Conservation (phyloP, 495 filamentous ascomycete genomes). For the Polyplosphaeria fusca region DNA sequence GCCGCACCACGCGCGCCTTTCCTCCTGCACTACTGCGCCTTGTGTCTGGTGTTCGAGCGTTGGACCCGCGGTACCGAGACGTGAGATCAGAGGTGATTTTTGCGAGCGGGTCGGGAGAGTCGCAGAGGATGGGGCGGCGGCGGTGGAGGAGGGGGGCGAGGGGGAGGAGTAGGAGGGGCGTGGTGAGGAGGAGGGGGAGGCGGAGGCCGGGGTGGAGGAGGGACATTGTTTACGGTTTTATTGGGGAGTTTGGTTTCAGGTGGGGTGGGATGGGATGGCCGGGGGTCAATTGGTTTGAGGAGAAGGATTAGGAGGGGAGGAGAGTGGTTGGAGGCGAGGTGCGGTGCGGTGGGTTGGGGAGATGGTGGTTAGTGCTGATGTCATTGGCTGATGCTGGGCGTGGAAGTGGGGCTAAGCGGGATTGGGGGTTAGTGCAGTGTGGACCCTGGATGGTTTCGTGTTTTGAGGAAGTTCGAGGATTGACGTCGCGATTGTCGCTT, state of each 20-base stretch:
- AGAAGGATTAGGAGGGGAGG: background rate
- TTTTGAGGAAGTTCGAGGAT: background rate
- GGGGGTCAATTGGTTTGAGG: background rate
- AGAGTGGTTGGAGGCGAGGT: background rate
- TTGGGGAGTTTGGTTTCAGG: background rate
- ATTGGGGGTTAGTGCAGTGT: conserved; percentile 7
- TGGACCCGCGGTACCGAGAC: background rate
- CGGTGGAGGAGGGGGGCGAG: conserved; percentile 5
- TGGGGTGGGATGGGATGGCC: background rate
- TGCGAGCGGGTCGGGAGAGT: conserved; percentile 7
- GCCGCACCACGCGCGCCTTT: conserved; percentile 55
- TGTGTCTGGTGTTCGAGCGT: background rate
- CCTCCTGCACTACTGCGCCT: conserved; percentile 33
- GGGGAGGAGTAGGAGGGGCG: conserved; percentile 15
- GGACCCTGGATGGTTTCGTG: conserved; percentile 14
- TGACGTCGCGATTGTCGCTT: no score
- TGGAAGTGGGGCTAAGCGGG: conserved; percentile 1
- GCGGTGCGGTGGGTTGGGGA: background rate
- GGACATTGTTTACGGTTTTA: conserved; percentile 7
- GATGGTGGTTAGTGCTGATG: conserved; percentile 13
- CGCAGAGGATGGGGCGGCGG: conserved; percentile 14
- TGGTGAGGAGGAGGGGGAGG: conserved; percentile 10
- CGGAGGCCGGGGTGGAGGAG: conserved; percentile 18
- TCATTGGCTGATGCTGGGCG: conserved; percentile 18
- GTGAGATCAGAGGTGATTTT: conserved; percentile 23